A percentile compares a stretch with the other conserved stretches of the same genome.
These are phyloP conservation scores for Linderniella brevidens DNA, from an alignment of 257 asterid species.

Conservation along the genomic window DNA sequence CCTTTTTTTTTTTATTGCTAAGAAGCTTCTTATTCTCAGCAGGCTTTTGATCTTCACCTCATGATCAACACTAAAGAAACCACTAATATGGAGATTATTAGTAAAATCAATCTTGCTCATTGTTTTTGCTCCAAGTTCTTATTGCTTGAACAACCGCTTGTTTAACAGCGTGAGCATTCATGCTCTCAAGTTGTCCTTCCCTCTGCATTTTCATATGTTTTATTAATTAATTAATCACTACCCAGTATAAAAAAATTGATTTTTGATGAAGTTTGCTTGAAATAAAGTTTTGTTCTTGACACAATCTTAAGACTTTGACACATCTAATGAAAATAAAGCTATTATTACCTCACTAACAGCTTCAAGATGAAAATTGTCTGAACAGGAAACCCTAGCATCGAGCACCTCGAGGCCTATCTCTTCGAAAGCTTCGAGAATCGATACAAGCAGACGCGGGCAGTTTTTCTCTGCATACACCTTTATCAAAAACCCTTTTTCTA, in stretches of 20 bases:
- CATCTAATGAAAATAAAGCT: background rate
- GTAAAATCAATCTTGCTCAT: background rate
- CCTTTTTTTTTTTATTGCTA: too few relatives aligned
- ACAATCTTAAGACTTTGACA: background rate
- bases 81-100: too few relatives aligned
- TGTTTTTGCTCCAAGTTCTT: slow-evolving; percentile 25
- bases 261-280: background rate
- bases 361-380: slow-evolving; percentile 35
- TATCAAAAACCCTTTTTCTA: slow-evolving; percentile 49
- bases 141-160: slow-evolving; percentile 52
- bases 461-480: slow-evolving; percentile 33
- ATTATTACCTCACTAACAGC: slow-evolving; percentile 51
- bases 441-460: slow-evolving; percentile 51
- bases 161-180: slow-evolving; percentile 44
- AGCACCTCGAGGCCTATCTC: slow-evolving; percentile 51
- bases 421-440: slow-evolving; percentile 51
- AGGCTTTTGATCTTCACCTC: too few relatives aligned
- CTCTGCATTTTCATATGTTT: slow-evolving; percentile 19
- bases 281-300: too few relatives aligned
- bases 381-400: slow-evolving; percentile 74
- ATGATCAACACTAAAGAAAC: too few relatives aligned
- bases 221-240: background rate
- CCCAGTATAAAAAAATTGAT: too few relatives aligned
- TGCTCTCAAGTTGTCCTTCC: slow-evolving; percentile 37
- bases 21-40: too few relatives aligned